Evolutionary conservation across 805 yeast species (phyloP).

Genomic region (Saturnispora silvae): DNA sequence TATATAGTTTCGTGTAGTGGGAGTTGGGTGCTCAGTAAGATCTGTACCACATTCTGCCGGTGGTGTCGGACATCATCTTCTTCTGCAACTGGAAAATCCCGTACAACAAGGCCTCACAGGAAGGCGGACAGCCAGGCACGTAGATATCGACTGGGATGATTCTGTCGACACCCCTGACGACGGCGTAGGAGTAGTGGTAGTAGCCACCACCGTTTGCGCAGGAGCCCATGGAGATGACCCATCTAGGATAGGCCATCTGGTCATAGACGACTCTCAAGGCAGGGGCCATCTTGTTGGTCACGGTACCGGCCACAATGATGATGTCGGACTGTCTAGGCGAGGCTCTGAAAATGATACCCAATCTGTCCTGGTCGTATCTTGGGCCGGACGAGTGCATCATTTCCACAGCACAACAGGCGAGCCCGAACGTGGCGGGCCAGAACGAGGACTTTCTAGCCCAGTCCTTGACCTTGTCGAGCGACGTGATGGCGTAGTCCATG

Average conservation of each 20-base stretch:
- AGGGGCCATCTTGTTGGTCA: constrained; percentile 90
- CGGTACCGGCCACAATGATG: constrained; percentile 86
- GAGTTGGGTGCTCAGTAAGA: constrained; percentile 21
- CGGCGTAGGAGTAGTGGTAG: constrained; percentile 81
- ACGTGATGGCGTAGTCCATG: constrained; percentile 71
- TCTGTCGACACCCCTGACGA: constrained; percentile 84
- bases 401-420: constrained; percentile 91
- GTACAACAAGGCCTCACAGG: constrained; percentile 83
- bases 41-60: constrained; percentile 83
- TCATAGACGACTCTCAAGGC: constrained; percentile 87
- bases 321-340: constrained; percentile 89
- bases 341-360: constrained; percentile 88
- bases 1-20: too few relatives aligned
- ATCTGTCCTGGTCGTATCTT: constrained; percentile 83
- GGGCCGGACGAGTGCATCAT: constrained; percentile 93
- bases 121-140: constrained; percentile 91
- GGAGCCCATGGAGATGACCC: constrained; percentile 92
- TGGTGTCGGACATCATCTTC: constrained; percentile 76
- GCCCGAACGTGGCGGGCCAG: constrained; percentile 89
- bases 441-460: constrained; percentile 90
- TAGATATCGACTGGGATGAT: constrained; percentile 82
- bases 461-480: constrained; percentile 71
- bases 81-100: constrained; percentile 83
- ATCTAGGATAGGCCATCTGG: constrained; percentile 90
- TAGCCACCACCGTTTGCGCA: constrained; percentile 94